phyloP scores from a whole-genome alignment of 306 rosid genomes.

The Castanopsis chinensis region DNA sequence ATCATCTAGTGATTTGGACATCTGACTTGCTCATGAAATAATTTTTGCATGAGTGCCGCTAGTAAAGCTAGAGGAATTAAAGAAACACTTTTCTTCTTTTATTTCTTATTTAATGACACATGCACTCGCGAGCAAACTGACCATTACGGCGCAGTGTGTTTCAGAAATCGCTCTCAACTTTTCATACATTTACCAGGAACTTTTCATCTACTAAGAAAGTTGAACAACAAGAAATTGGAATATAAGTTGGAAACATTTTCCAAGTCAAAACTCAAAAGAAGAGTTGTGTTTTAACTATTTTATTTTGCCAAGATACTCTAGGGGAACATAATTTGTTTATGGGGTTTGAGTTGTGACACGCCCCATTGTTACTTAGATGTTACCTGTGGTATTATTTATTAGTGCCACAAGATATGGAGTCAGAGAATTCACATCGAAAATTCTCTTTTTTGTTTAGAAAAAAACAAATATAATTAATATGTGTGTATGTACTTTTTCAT shows the following conservation, averaged over 20 bases:
- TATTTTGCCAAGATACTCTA: too few relatives aligned
- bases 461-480: too few relatives aligned
- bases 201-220: background rate
- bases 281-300: background rate
- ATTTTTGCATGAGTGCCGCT: background rate
- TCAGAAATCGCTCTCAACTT: background rate
- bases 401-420: rapidly evolving
- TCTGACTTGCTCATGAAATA: background rate
- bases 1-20: background rate
- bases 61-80: background rate
- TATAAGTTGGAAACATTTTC: background rate
- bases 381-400: too few relatives aligned
- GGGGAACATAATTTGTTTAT: too few relatives aligned
- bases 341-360: too few relatives aligned
- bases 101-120: background rate
- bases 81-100: background rate
- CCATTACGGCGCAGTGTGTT: background rate
- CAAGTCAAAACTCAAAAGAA: background rate
- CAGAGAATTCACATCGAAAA: too few relatives aligned
- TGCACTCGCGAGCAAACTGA: background rate
- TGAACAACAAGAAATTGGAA: background rate
- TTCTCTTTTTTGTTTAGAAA: too few relatives aligned
- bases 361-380: too few relatives aligned
- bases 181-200: too few relatives aligned
- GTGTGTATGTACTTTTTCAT: too few relatives aligned